These are phyloP conservation scores for Salix udensis DNA, from an alignment of 345 rosid species.

Conservation along the genomic window DNA sequence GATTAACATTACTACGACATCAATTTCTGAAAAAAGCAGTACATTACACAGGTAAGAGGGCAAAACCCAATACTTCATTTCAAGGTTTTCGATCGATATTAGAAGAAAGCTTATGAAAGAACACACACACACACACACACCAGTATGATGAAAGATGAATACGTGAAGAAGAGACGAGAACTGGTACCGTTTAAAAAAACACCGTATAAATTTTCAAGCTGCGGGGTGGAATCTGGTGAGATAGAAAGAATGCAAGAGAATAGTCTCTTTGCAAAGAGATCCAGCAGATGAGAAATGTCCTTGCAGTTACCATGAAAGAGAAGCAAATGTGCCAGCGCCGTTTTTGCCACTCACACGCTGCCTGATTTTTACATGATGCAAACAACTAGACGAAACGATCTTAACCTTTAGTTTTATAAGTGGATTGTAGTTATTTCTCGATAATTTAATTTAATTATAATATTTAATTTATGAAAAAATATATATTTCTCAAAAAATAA, in stretches of 20 bases:
- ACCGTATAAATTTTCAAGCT: not conserved
- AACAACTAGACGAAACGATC: not conserved
- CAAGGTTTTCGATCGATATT: not conserved
- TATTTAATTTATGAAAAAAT: too few species aligned
- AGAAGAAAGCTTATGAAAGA: not conserved
- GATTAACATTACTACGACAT: not conserved
- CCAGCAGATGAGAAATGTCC: not conserved
- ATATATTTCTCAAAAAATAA: too few species aligned
- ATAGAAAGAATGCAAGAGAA: not conserved
- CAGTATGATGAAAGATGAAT: not conserved
- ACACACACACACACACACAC: not conserved
- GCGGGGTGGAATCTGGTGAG: not conserved
- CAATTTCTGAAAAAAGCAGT: not conserved
- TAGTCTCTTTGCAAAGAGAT: not conserved
- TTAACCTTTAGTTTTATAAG: not conserved
- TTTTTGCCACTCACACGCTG: not conserved
- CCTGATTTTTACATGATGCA: not conserved
- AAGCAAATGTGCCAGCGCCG: not conserved
- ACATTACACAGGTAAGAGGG: not conserved
- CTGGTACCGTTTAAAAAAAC: constrained; percentile 4
- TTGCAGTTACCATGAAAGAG: not conserved
- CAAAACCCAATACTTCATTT: not conserved
- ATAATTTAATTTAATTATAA: too few species aligned
- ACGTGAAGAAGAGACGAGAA: not conserved
- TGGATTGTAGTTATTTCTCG: too few species aligned